Base-by-base conservation (phyloP, 495 filamentous ascomycete species). In the Darksidea phi region DNA sequence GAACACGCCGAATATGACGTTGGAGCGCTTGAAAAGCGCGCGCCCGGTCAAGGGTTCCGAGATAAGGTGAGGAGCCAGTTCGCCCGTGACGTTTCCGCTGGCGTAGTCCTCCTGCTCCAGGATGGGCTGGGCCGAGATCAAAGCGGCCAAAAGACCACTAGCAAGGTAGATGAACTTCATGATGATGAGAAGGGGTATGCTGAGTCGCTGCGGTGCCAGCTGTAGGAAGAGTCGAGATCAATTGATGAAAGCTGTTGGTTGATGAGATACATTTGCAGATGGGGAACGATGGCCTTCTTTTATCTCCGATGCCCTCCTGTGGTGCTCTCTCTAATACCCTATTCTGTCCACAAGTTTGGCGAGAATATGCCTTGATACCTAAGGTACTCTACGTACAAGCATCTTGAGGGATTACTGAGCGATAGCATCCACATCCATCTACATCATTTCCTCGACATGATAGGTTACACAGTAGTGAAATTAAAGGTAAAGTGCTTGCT, bases 111-210 rank as follows among this genome's bases (percentile, higher is more conserved):
- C 23, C 18, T n/a, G 4, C 47, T 49, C 47, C 3, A 26, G 23
- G 18, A 26, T 23, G 21, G 47, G 47, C 47, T 23, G 17, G 21
- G 47, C 47, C 17, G 47, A 49, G 23, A 23, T 26, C 17, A 49
- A 23, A 26, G 47, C 47, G 47, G 47, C 47, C 17, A 49, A 21
- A 26, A 49, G 47, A 49, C 47, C 47, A n/a, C 8, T 23, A 24
- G 21, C 12, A 26, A 49, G 12, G 23, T 23, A 23, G 47, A 23
- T 23, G 47, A 49, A 49, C 47, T 49, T 49, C 47, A 49, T 49
- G 13, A 26, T 49, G 47, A 4, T 26, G 43, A 20, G 26, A 26
- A 23, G 26, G n/a, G 47, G 23, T 12, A 23, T 49, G 47, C 18
- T 49, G 47, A 49, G n/a, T 24, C 15, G 6, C 20, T 49, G 47